Percentiles rank a stretch among this genome's conserved stretches.
phyloP scores from a whole-genome alignment of 495 filamentous ascomycete genomes.

The Chlorociboria aeruginascens region DNA sequence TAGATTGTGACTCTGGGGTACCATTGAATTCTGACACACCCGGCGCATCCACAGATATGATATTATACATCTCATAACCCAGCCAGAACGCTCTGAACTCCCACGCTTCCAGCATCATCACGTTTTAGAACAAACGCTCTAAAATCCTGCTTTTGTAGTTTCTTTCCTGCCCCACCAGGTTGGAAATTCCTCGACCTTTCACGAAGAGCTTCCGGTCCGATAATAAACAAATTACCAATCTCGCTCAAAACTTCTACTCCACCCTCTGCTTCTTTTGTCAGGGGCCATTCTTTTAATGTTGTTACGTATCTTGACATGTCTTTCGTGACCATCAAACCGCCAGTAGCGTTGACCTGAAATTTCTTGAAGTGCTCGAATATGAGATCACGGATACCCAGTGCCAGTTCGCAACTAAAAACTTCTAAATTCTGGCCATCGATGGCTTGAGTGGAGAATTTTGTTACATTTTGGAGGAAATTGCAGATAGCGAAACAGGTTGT shows the following conservation, averaged over 20 bases:
- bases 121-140: conserved; percentile 69
- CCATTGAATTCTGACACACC: neutral
- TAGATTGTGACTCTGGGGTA: neutral
- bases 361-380: conserved; percentile 90
- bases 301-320: conserved; percentile 87
- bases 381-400: conserved; percentile 58
- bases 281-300: conserved; percentile 66
- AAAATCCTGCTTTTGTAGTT: conserved; percentile 58
- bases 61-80: conserved; percentile 14
- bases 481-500: conserved; percentile 69
- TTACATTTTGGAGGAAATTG: conserved; percentile 59
- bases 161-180: conserved; percentile 29
- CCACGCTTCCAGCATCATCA: conserved; percentile 70
- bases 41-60: neutral
- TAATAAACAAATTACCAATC: conserved; percentile 94
- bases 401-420: conserved; percentile 73
- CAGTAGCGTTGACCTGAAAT: conserved; percentile 80
- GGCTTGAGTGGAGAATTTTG: conserved; percentile 46
- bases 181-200: conserved; percentile 57
- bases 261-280: conserved; percentile 55
- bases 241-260: conserved; percentile 78
- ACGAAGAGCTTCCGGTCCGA: conserved; percentile 76
- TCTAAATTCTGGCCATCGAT: conserved; percentile 70
- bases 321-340: conserved; percentile 89
- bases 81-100: conserved; percentile 66